Conservation (phyloP, 2,329 filamentous ascomycete species). For the Arthrobotrys sinensis region DNA sequence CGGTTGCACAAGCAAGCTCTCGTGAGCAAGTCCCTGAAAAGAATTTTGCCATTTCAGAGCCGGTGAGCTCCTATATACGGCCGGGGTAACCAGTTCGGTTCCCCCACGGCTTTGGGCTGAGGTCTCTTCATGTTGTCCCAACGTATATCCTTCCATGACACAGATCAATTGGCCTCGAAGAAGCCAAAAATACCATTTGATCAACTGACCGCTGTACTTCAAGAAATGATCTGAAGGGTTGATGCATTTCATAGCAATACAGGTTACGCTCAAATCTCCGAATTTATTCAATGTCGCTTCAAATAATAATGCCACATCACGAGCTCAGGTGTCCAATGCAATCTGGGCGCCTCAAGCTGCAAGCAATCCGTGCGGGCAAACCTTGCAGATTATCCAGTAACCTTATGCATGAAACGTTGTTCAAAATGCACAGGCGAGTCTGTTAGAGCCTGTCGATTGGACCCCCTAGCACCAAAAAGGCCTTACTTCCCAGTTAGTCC, state of each 20-base stretch:
- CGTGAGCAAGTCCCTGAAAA: constrained; percentile 57
- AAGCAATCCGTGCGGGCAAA: constrained; percentile 59
- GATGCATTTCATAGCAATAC: constrained; percentile 5
- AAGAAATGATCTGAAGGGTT: constrained; percentile 24
- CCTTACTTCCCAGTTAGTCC: constrained; percentile 45
- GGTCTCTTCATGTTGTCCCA: constrained; percentile 16
- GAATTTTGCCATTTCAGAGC: constrained; percentile 28
- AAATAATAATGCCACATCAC: constrained; percentile 59
- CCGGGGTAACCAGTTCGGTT: constrained; percentile 32
- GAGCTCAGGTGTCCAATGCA: constrained; percentile 54
- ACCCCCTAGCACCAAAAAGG: constrained; percentile 41
- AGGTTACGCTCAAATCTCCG: constrained; percentile 31
- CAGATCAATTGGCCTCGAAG: constrained; percentile 21
- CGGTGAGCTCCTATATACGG: constrained; percentile 56
- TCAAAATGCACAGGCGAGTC: constrained; percentile 49
- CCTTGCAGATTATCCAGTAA: constrained; percentile 57
- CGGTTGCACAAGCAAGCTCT: constrained; percentile 59
- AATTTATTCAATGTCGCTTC: constrained; percentile 16
- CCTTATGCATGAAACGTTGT: constrained; percentile 60
- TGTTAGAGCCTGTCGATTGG: constrained; percentile 47
- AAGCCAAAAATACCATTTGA: constrained; percentile 35
- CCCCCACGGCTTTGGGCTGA: constrained; percentile 51
- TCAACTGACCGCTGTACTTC: constrained; percentile 35
- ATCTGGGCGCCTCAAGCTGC: constrained; percentile 49
- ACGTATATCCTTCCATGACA: constrained; percentile 1